phyloP scores from a whole-genome alignment of 306 rosid genomes.

The Pueraria montana region DNA sequence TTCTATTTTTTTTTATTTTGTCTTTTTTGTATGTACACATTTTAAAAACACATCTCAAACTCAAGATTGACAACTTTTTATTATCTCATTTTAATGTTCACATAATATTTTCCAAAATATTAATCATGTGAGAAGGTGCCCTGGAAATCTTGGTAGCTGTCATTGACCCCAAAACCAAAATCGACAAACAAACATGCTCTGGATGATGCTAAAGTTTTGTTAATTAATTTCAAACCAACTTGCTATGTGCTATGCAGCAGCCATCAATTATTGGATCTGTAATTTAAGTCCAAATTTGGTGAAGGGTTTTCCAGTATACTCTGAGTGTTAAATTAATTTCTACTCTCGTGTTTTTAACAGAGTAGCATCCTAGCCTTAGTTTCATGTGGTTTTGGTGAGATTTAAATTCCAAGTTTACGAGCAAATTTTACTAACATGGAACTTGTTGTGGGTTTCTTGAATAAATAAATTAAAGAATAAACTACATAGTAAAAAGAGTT shows the following conservation, averaged over 20 bases:
- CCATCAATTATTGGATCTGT: conserved; percentile 42
- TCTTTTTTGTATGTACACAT: background rate
- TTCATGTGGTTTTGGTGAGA: background rate
- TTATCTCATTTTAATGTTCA: background rate
- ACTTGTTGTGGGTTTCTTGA: background rate
- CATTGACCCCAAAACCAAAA: conserved; percentile 30
- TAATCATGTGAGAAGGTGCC: conserved; percentile 42
- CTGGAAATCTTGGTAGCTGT: conserved; percentile 6
- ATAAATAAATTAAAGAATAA: background rate
- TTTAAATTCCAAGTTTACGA: background rate
- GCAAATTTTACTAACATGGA: conserved; percentile 24
- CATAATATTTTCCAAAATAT: background rate
- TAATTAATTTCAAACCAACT: conserved; percentile 27
- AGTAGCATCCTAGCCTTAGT: conserved; percentile 3
- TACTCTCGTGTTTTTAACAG: background rate
- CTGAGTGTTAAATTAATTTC: background rate
- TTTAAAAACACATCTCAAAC: background rate
- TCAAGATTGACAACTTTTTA: background rate
- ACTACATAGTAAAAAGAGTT: background rate
- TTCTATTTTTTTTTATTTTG: background rate
- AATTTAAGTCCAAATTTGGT: background rate
- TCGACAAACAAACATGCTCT: conserved; percentile 42
- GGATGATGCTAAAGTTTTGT: background rate
- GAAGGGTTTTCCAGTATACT: background rate
- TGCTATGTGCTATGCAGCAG: background rate